Percentiles rank a stretch among this genome's conserved stretches.
These are phyloP conservation scores for Fusarium haematococcum DNA, from an alignment of 2,329 filamentous ascomycete genomes.

Conservation along the genomic window DNA sequence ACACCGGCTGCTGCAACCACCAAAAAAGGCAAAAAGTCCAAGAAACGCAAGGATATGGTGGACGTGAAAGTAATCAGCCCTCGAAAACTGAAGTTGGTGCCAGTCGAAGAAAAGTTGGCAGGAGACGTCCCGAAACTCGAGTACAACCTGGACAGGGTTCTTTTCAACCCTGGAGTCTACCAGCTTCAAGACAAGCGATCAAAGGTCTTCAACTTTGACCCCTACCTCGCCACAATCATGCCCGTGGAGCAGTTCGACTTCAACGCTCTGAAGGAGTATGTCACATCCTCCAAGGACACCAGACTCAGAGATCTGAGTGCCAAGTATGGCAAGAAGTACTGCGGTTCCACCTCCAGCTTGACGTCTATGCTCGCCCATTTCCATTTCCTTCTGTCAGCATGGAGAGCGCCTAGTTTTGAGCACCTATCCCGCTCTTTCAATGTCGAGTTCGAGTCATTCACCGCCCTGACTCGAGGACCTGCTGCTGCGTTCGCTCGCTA, in stretches of 20 bases:
- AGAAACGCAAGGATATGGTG: slow-evolving; percentile 19
- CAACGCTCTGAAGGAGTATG: slow-evolving; percentile 83
- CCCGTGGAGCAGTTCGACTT: slow-evolving; percentile 94
- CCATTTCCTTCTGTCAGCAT: slow-evolving; percentile 88
- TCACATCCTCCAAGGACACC: slow-evolving; percentile 89
- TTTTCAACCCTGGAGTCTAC: slow-evolving; percentile 96
- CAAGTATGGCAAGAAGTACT: slow-evolving; percentile 79
- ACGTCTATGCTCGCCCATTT: slow-evolving; percentile 89
- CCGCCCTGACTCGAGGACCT: slow-evolving; percentile 77
- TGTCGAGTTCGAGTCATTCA: slow-evolving; percentile 74
- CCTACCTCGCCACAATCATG: slow-evolving; percentile 93
- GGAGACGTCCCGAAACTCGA: slow-evolving; percentile 69
- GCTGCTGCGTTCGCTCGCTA: slow-evolving; percentile 84
- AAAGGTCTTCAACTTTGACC: slow-evolving; percentile 95
- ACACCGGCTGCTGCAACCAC: neutral
- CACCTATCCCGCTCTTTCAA: slow-evolving; percentile 77
- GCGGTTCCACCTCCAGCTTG: slow-evolving; percentile 98
- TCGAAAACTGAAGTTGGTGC: slow-evolving; percentile 39
- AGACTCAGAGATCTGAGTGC: slow-evolving; percentile 77
- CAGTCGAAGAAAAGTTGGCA: slow-evolving; percentile 49
- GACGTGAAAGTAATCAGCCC: slow-evolving; percentile 48
- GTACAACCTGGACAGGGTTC: slow-evolving; percentile 85
- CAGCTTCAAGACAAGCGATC: slow-evolving; percentile 89
- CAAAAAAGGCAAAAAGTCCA: neutral
- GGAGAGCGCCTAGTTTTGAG: slow-evolving; percentile 76